A percentile compares a stretch with the other conserved stretches of the same genome.
Conservation (phyloP, 345 rosid genomes). For the Sapria himalayana region DNA sequence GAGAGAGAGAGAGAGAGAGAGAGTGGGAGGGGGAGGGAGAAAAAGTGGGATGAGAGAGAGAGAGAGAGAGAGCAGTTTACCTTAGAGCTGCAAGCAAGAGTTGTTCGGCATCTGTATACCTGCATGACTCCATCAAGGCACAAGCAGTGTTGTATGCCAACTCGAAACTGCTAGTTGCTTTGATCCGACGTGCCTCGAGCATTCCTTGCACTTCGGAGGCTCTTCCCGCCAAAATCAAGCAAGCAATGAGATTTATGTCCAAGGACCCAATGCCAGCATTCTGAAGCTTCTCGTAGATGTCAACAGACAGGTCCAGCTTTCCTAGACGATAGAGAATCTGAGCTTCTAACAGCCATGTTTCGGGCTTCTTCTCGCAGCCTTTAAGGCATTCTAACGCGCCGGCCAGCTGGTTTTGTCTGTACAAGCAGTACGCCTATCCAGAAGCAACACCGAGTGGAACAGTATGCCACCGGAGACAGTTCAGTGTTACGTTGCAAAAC, state of each 20-base stretch:
- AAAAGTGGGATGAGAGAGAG: too few species aligned
- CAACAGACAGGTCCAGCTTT: conserved; percentile 48
- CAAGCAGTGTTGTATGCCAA: conserved; percentile 82
- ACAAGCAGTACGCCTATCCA: conserved; percentile 70
- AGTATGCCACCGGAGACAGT: not conserved
- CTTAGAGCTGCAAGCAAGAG: conserved; percentile 64
- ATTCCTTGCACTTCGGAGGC: conserved; percentile 50
- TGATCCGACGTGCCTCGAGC: conserved; percentile 43
- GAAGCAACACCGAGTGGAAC: not conserved
- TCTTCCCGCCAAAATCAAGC: conserved; percentile 58
- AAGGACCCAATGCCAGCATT: conserved; percentile 32
- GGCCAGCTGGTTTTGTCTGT: conserved; percentile 68
- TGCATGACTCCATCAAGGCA: conserved; percentile 49
- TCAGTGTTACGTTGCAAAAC: too few species aligned
- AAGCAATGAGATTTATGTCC: conserved; percentile 54
- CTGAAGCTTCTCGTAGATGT: conserved; percentile 37
- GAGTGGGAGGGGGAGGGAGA: too few species aligned
- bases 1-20: too few species aligned
- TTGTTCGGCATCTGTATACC: conserved; percentile 60
- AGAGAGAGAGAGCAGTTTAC: too few species aligned
- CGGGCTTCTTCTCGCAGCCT: conserved; percentile 29
- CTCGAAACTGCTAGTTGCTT: conserved; percentile 55
- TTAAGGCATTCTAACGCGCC: conserved; percentile 44
- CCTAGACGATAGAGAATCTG: conserved; percentile 75
- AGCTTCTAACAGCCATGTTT: conserved; percentile 49